A percentile compares a stretch with the other conserved stretches of the same genome.
Conservation (phyloP, 441 rosid genomes). For the Capsella rubella region DNA sequence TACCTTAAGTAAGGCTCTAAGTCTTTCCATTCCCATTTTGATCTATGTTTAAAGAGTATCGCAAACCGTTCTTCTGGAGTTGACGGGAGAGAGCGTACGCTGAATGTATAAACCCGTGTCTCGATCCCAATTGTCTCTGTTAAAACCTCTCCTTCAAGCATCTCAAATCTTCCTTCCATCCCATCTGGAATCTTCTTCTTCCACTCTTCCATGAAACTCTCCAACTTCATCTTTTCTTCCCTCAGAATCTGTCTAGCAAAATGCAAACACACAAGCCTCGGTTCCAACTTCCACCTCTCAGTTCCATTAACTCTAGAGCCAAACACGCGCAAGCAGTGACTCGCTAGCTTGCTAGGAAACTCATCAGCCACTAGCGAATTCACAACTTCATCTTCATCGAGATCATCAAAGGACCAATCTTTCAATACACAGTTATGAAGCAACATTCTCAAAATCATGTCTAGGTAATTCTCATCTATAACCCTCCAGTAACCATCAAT, state of each 20-base stretch:
- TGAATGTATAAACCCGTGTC: constrained; percentile 69
- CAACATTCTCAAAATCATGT: constrained; percentile 66
- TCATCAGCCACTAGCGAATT: constrained; percentile 68
- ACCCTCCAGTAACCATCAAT: constrained; percentile 88
- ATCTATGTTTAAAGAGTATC: constrained; percentile 66
- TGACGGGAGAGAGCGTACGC: constrained; percentile 71
- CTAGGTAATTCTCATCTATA: constrained; percentile 73
- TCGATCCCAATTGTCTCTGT: constrained; percentile 80
- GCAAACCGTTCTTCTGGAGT: constrained; percentile 78
- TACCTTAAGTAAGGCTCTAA: constrained; percentile 89
- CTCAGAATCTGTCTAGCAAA: constrained; percentile 69
- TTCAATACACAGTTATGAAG: constrained; percentile 70
- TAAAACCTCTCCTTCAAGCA: constrained; percentile 92
- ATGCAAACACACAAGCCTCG: constrained; percentile 72
- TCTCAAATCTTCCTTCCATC: constrained; percentile 66
- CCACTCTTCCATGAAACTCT: constrained; percentile 78
- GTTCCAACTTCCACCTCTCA: constrained; percentile 70
- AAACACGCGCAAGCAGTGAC: constrained; percentile 68
- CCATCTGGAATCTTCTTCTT: constrained; percentile 66
- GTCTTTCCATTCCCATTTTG: constrained; percentile 93
- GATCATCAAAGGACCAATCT: constrained; percentile 71
- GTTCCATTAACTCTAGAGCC: constrained; percentile 54
- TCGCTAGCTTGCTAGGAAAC: constrained; percentile 58
- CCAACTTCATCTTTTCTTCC: constrained; percentile 68
- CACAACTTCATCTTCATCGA: constrained; percentile 67